These are phyloP conservation scores for Ailanthus altissimus DNA, from an alignment of 345 rosid species.

Conservation along the genomic window DNA sequence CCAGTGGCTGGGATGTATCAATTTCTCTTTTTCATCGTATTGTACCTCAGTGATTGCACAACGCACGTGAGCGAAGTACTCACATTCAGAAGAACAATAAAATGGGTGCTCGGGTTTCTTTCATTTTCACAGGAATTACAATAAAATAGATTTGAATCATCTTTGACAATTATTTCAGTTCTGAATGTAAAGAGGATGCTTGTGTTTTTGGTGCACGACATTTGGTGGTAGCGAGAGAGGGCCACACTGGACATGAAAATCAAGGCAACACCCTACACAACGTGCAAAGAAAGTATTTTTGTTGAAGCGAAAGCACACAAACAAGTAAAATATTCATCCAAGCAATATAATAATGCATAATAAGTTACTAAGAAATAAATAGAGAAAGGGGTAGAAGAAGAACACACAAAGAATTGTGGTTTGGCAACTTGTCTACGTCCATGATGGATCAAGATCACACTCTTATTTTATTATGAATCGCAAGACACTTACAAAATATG, in stretches of 20 bases:
- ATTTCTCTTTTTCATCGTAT: background rate
- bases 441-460: too few relatives aligned
- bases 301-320: too few relatives aligned
- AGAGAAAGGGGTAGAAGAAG: too few relatives aligned
- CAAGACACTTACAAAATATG: too few relatives aligned
- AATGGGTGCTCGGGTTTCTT: background rate
- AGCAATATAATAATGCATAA: too few relatives aligned
- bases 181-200: background rate
- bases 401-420: too few relatives aligned
- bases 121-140: background rate
- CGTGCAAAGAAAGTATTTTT: background rate
- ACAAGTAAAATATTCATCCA: too few relatives aligned
- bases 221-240: background rate
- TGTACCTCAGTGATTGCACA: background rate
- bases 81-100: background rate
- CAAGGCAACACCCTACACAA: background rate
- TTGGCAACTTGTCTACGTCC: too few relatives aligned
- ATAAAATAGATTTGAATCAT: too few relatives aligned
- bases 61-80: background rate
- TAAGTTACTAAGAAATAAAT: too few relatives aligned
- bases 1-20: background rate
- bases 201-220: background rate
- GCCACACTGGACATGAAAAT: background rate
- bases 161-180: background rate
- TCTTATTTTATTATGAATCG: too few relatives aligned